Base-by-base conservation (phyloP, 75 land plant species). In the Pseudotsuga menziesii region DNA sequence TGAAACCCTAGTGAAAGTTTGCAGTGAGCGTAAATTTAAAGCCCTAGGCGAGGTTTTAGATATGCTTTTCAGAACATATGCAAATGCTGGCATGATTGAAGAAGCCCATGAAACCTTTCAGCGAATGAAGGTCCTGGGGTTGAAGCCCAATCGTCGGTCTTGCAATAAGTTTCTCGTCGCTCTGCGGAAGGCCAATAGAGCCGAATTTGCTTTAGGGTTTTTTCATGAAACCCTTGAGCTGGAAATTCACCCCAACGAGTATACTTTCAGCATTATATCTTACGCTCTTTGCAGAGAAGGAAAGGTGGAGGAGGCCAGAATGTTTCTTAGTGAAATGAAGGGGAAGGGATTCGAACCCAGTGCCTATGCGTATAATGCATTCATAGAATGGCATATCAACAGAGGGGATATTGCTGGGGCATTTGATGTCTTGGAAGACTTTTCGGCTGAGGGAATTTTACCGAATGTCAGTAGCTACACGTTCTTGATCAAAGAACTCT, bases 401-500 rank as follows among this genome's bases (percentile, higher is more conserved):
- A 77, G 58, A 41, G 60, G 66, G 22, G 86, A 88, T 80, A 79
- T 84, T 11, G n/a, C 66, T 55, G 85, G 82, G 56, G 61, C 89
- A 4, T 52, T 85, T 72, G 58, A 55, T 3, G 57, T 75, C 41
- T 83, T 89, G 60, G 77, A 71, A 27, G 79, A 84, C 25, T 39
- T 76, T 36, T 20, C 16, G 15, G 74, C 59, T 5, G 73, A 75
- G n/a, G 79, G 81, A 3, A 84, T 85, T 56, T 71, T 16, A 0
- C 77, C 72, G 0, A 90, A 89, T 85, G 89, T 61, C 8, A 82
- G 59, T 2, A 86, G 89, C 5, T 91, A 91, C 64, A 85, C 89
- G 3, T 11, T 89, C 56, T 77, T 97, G 56, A 88, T 97, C 35
- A 81, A 86, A 58, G 85, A 76, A 52, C 81, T 79, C 69, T 76